phyloP scores from a whole-genome alignment of 306 rosid species.

The Quercus gilva region DNA sequence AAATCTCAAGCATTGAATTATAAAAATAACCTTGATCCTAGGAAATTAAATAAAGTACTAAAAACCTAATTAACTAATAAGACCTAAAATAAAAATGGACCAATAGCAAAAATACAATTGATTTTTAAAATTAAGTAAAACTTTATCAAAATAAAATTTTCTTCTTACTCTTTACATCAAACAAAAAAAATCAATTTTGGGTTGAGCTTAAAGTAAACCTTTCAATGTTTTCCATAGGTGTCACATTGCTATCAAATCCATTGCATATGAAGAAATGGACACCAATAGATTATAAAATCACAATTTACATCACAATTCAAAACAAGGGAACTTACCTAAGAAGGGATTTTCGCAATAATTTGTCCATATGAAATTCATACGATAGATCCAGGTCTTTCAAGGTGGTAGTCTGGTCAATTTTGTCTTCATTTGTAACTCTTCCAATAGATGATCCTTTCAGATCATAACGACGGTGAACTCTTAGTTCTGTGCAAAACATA shows the following conservation, averaged over 20 bases:
- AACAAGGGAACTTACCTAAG: slow-evolving; percentile 56
- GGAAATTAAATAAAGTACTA: no score
- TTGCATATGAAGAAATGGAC: neutral
- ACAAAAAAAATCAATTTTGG: neutral
- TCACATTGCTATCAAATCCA: neutral
- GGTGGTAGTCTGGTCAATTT: slow-evolving; percentile 59
- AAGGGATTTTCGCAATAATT: slow-evolving; percentile 73
- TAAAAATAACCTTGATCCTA: no score
- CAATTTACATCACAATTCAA: neutral
- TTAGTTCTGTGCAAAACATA: slow-evolving; percentile 90
- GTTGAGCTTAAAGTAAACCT: neutral
- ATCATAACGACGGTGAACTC: slow-evolving; percentile 89
- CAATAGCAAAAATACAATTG: no score
- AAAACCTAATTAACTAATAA: no score
- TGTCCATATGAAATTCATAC: slow-evolving; percentile 91
- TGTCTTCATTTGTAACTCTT: slow-evolving; percentile 63
- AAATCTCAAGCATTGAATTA: no score
- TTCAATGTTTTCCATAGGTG: neutral
- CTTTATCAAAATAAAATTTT: no score
- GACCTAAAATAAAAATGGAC: no score
- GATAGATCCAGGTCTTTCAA: slow-evolving; percentile 85
- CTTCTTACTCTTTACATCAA: no score
- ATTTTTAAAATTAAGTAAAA: no score
- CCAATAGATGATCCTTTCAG: slow-evolving; percentile 90
- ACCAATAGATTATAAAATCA: neutral